These are phyloP conservation scores for Microdochium bolleyi DNA, from an alignment of 2,329 filamentous ascomycete species.

Conservation along the genomic window DNA sequence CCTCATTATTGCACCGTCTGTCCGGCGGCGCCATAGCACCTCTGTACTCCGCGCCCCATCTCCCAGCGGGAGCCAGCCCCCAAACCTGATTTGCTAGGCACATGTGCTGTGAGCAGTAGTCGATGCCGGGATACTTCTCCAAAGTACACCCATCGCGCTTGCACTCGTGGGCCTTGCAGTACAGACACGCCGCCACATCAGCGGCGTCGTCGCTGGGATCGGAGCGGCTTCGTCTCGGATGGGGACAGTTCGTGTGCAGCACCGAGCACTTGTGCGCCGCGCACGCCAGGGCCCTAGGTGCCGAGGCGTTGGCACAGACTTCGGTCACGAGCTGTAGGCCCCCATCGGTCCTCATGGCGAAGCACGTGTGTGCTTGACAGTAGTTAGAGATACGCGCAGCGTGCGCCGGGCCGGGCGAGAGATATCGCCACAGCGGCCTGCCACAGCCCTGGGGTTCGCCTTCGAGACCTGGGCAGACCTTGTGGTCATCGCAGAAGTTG, in stretches of 20 bases:
- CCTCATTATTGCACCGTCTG: conserved; percentile 6
- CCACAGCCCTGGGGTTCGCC: conserved; percentile 14
- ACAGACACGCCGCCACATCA: conserved; percentile 9
- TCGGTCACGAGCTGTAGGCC: neutral
- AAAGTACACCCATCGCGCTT: conserved; percentile 3
- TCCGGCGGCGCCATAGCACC: conserved; percentile 3
- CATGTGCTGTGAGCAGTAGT: conserved; percentile 11
- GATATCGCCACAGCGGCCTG: conserved; percentile 5
- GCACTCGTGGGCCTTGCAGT: conserved; percentile 16
- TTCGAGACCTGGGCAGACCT: conserved; percentile 7
- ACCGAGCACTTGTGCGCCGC: conserved; percentile 2
- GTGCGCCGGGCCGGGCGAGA: conserved; percentile 1
- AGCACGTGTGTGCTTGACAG: conserved; percentile 11
- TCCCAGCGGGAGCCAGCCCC: neutral
- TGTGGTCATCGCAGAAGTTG: conserved; percentile 10
- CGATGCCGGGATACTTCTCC: conserved; percentile 4
- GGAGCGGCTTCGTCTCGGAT: conserved; percentile 3
- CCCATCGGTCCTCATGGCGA: neutral
- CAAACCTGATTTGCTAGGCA: conserved; percentile 3
- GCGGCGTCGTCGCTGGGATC: neutral
- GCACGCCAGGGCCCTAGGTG: neutral
- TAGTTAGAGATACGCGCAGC: conserved; percentile 1
- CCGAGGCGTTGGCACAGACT: neutral
- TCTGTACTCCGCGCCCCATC: neutral
- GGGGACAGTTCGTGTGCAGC: conserved; percentile 5